phyloP scores from a whole-genome alignment of 768 basidiomycete species.

The Pisolithus tinctorius region DNA sequence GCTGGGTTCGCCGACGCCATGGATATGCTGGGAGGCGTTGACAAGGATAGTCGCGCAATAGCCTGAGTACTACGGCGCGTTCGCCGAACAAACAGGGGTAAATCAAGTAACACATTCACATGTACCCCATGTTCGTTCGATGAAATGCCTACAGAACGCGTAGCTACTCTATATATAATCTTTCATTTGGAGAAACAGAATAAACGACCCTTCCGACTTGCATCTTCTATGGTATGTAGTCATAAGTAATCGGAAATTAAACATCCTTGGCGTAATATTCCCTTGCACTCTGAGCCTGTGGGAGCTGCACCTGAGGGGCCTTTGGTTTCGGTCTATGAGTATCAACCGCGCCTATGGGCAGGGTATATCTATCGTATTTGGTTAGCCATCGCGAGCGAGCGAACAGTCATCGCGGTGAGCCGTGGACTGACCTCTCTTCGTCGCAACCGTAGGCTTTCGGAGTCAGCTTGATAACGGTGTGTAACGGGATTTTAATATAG shows the following conservation, averaged over 20 bases:
- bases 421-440: constrained; percentile 67
- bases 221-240: too few relatives aligned
- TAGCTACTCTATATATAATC: too few relatives aligned
- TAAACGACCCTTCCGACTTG: too few relatives aligned
- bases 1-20: too few relatives aligned
- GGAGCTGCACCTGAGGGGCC: constrained; percentile 14
- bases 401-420: not conserved
- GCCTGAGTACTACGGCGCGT: too few relatives aligned
- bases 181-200: too few relatives aligned
- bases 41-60: too few relatives aligned
- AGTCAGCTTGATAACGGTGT: constrained; percentile 97
- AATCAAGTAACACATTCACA: too few relatives aligned
- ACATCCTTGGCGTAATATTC: constrained; percentile 26
- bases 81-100: too few relatives aligned
- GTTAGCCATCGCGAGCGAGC: not conserved
- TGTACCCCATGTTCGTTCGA: too few relatives aligned
- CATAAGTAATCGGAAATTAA: not conserved
- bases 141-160: too few relatives aligned
- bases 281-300: constrained; percentile 18
- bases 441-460: constrained; percentile 99
- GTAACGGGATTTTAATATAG: constrained; percentile 95
- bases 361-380: constrained; percentile 54
- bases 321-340: constrained; percentile 70
- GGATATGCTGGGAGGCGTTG: too few relatives aligned
- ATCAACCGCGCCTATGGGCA: constrained; percentile 91